Percentiles rank a stretch among this genome's conserved stretches.
Evolutionary conservation across 805 yeast genomes (phyloP).

Genomic region (Jamesozyma hellenica): DNA sequence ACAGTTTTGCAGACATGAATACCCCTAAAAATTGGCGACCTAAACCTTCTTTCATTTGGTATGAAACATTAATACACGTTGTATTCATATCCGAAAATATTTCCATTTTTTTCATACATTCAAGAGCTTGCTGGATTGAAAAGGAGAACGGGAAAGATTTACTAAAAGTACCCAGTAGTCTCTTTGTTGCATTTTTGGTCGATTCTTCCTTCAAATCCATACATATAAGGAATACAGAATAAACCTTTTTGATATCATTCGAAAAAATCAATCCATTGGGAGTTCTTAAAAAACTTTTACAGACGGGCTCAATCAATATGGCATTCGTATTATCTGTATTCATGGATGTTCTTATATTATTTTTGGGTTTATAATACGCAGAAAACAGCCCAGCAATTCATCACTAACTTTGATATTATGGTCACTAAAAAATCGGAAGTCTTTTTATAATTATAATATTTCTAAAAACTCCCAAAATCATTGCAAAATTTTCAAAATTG

Average conservation of each 20-base stretch:
- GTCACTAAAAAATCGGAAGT: too few species aligned
- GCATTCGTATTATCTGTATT: not conserved
- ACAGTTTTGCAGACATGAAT: constrained; percentile 50
- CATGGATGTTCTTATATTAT: not conserved
- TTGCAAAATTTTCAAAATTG: too few species aligned
- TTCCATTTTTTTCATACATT: constrained; percentile 39
- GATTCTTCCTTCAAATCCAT: constrained; percentile 30
- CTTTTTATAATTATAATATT: too few species aligned
- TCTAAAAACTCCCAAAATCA: too few species aligned
- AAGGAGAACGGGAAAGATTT: constrained; percentile 45
- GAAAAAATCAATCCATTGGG: constrained; percentile 44
- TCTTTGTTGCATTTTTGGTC: constrained; percentile 10
- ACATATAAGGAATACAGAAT: constrained; percentile 40
- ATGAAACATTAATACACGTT: constrained; percentile 46
- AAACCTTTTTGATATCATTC: constrained; percentile 52
- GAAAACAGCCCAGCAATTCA: too few species aligned
- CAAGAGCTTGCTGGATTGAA: constrained; percentile 40
- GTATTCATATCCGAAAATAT: constrained; percentile 39
- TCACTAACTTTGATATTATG: too few species aligned
- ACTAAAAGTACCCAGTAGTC: constrained; percentile 21
- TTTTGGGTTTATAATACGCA: too few species aligned
- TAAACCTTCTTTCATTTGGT: constrained; percentile 41
- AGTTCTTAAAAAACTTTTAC: constrained; percentile 39
- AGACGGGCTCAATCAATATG: constrained; percentile 33
- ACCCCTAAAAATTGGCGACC: constrained; percentile 38